A percentile compares a stretch with the other conserved stretches of the same genome.
These are phyloP conservation scores for Ogataea pignaliae DNA, from an alignment of 805 yeast species.

Conservation along the genomic window DNA sequence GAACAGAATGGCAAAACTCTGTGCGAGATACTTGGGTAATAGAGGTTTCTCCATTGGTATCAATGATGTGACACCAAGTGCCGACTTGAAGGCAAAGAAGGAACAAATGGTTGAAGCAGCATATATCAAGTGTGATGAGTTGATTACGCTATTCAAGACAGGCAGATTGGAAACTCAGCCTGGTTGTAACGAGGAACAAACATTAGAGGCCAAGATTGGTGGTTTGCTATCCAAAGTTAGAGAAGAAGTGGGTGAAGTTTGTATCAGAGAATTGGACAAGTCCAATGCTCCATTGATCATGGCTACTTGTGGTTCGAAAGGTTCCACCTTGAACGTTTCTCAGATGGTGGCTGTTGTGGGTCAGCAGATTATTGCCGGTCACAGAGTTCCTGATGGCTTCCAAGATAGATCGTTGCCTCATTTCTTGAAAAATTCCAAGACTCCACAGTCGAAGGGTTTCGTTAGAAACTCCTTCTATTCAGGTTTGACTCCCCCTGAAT, in stretches of 20 bases:
- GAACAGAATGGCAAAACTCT: conserved; percentile 99
- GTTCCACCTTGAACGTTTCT: conserved; percentile 95
- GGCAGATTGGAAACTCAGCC: conserved; percentile 98
- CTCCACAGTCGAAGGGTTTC: conserved; percentile 97
- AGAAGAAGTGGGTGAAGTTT: conserved; percentile 98
- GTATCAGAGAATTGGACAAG: conserved; percentile 85
- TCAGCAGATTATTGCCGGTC: conserved; percentile 97
- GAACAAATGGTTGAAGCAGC: conserved; percentile 89
- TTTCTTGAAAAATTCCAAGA: conserved; percentile 90
- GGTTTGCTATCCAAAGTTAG: conserved; percentile 94
- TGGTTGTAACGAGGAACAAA: conserved; percentile 98
- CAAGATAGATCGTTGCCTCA: conserved; percentile 98
- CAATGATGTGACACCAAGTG: conserved; percentile 93
- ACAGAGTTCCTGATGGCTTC: conserved; percentile 99
- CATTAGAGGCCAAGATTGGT: conserved; percentile 95
- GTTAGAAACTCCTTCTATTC: conserved; percentile 93
- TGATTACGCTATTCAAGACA: conserved; percentile 68
- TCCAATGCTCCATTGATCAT: conserved; percentile 94
- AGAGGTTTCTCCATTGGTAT: conserved; percentile 97
- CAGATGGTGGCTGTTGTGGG: conserved; percentile 99
- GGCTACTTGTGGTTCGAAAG: conserved; percentile 99
- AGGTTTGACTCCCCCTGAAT: conserved; percentile 95
- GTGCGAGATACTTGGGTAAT: conserved; percentile 92
- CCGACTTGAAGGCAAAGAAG: conserved; percentile 66
- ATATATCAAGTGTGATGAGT: conserved; percentile 84